phyloP scores from a whole-genome alignment of 2,329 filamentous ascomycete species.

The Ophiostoma pallidulum region DNA sequence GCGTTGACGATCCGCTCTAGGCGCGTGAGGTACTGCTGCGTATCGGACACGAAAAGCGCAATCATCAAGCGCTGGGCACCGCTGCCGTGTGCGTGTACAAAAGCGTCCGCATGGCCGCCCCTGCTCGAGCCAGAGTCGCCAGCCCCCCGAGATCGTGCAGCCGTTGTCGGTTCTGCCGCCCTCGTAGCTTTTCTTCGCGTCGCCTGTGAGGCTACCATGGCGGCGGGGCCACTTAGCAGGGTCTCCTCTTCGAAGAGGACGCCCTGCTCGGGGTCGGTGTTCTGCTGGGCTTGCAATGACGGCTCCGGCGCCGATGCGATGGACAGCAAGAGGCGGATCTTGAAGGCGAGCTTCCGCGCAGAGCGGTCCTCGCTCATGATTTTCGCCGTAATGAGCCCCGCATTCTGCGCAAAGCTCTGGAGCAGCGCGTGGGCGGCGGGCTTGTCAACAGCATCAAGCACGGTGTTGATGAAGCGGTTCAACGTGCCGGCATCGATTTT shows the following conservation, averaged over 20 bases:
- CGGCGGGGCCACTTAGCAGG: not conserved
- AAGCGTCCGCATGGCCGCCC: too few species aligned
- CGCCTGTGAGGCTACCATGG: too few species aligned
- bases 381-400: constrained; percentile 15
- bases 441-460: constrained; percentile 31
- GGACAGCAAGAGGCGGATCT: constrained; percentile 13
- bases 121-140: too few species aligned
- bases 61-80: not conserved
- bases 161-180: too few species aligned
- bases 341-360: constrained; percentile 9
- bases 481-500: constrained; percentile 31
- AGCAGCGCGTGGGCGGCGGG: constrained; percentile 27
- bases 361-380: constrained; percentile 9
- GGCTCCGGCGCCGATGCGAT: constrained; percentile 9
- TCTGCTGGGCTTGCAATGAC: not conserved
- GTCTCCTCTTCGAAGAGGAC: not conserved
- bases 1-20: constrained; percentile 7
- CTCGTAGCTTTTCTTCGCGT: too few species aligned
- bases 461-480: constrained; percentile 33
- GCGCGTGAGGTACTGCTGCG: constrained; percentile 9
- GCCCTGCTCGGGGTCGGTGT: not conserved
- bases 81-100: not conserved
- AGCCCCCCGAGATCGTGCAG: too few species aligned
- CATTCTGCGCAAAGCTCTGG: constrained; percentile 23
- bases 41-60: constrained; percentile 12